A percentile compares a stretch with the other conserved stretches of the same genome.
Conservation (phyloP, 805 yeast species). For the Schwanniomyces vanrijiae region DNA sequence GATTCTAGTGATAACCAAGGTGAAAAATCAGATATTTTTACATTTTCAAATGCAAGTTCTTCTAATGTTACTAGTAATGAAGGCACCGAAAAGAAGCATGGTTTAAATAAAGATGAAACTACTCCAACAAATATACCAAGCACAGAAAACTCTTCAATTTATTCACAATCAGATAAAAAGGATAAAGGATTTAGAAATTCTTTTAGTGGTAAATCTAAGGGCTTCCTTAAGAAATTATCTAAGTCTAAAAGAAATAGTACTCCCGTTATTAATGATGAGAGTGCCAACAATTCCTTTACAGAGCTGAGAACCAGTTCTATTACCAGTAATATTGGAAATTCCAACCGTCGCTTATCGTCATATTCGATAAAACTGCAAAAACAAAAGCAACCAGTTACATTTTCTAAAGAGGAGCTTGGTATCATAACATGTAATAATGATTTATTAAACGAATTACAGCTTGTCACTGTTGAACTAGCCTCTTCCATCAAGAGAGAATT, state of each 20-base stretch:
- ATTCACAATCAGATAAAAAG: constrained; percentile 7
- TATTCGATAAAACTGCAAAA: not conserved
- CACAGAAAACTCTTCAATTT: not conserved
- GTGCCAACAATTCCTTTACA: constrained; percentile 5
- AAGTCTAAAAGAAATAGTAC: constrained; percentile 21
- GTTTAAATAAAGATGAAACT: not conserved
- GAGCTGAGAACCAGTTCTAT: constrained; percentile 10
- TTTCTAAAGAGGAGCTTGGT: constrained; percentile 62
- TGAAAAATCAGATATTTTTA: not conserved
- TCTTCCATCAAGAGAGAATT: constrained; percentile 70
- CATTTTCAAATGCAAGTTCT: not conserved
- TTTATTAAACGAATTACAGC: constrained; percentile 60
- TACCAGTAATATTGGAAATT: not conserved
- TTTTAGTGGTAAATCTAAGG: constrained; percentile 26
- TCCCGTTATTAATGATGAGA: constrained; percentile 10
- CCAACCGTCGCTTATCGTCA: not conserved
- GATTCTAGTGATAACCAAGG: not conserved
- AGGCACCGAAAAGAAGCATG: not conserved
- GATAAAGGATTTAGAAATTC: constrained; percentile 23
- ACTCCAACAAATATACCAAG: constrained; percentile 1
- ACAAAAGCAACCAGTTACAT: constrained; percentile 20
- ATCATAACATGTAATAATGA: constrained; percentile 59
- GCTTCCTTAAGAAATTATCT: constrained; percentile 34
- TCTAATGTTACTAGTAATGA: not conserved
- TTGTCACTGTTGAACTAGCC: constrained; percentile 72